Base-by-base conservation (phyloP, 2,329 filamentous ascomycete species). In the Aspergillus aculeatinus region DNA sequence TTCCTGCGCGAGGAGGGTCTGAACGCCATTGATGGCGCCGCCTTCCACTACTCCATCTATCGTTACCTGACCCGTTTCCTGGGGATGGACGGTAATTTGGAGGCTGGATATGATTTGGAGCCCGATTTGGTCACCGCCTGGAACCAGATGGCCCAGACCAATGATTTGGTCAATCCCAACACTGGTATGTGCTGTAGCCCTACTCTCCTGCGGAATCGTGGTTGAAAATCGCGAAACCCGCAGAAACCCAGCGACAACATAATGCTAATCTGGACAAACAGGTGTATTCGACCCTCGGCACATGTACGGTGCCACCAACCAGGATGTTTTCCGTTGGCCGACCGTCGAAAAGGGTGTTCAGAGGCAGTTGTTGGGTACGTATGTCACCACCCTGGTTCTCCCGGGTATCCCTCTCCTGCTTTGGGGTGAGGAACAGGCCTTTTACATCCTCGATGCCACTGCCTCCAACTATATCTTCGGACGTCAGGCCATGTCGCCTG, bases 371-470 rank as follows among this genome's bases (percentile, higher is more conserved):
- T 72, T 87, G 6, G 85, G 80, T 4, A 75, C 82, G 19, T 87
- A 84, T 65, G 78, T 88, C 48, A 83, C 82, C 0, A 85, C 83
- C 0, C 69, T 87, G 51, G 74, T 85, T 39, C 77, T 87, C 68
- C 85, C 85, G 0, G 85, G 85, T n/a, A 84, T 87, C 29, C 83
- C 86, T 0, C 70, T 85, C 31, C 72, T 87, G 11, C 79, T 82
- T 19, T 88, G 84, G 82, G 86, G 86, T 19, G 86, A 88, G 67
- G 86, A 88, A 68, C 86, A 88, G 72, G 82, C 82, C 0, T 85
- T 85, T 60, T 88, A 88, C 64, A 73, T 86, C 1, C 75, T 88
- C 2, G 86, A 88, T 68, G 87, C 83, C 60, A 87, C 85, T 1
- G 85, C 85, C 4, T 75, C 76, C 58, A 87, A 88, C 65, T 88